Evolutionary conservation across 2,329 filamentous ascomycete genomes (phyloP).

Genomic region (Scortechinia acanthostroma): DNA sequence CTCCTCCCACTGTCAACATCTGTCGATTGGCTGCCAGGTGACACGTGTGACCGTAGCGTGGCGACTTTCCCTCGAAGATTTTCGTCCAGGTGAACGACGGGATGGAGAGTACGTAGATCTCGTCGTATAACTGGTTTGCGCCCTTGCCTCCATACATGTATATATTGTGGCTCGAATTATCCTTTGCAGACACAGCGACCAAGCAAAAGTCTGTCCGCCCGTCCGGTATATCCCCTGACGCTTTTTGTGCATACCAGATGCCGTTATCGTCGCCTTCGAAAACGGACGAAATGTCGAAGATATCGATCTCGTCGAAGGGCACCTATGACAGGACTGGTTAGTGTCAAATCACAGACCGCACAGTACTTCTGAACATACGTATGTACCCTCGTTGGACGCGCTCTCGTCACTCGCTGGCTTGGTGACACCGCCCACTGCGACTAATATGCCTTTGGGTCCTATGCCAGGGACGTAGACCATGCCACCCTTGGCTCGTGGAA

Average conservation of each 20-base stretch:
- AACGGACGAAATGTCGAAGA: neutral
- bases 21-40: slow-evolving; percentile 25
- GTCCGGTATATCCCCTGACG: slow-evolving; percentile 27
- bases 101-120: slow-evolving; percentile 32
- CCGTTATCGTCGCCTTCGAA: neutral
- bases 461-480: neutral
- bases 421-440: neutral
- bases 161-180: slow-evolving; percentile 37
- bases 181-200: slow-evolving; percentile 25
- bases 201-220: slow-evolving; percentile 33
- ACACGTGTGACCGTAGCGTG: slow-evolving; percentile 29
- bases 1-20: slow-evolving; percentile 30
- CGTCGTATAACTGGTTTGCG: slow-evolving; percentile 22
- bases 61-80: slow-evolving; percentile 21
- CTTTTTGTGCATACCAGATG: slow-evolving; percentile 29
- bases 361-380: neutral
- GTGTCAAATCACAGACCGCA: neutral
- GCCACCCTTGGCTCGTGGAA: neutral
- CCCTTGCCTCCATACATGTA: slow-evolving; percentile 38
- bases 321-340: neutral
- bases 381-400: neutral
- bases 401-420: neutral
- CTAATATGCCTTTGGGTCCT: neutral
- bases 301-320: neutral
- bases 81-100: slow-evolving; percentile 35